Evolutionary conservation across 257 asterid genomes (phyloP).

Genomic region (Petunia axillaris): DNA sequence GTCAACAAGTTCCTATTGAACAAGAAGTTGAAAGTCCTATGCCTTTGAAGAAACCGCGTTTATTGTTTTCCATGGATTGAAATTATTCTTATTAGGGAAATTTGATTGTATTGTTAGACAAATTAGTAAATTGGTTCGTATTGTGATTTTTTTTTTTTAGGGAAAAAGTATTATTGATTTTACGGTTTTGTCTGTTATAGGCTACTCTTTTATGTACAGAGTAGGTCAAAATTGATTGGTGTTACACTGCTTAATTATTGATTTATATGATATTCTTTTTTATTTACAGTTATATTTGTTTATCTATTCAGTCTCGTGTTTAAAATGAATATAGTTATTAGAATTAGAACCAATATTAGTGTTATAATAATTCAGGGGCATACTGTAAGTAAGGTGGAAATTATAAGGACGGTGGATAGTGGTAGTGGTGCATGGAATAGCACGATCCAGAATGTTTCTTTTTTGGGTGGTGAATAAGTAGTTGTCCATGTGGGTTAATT

Average conservation of each 20-base stretch:
- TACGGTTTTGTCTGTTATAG: neutral
- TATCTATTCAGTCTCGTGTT: neutral
- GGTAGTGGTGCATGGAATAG: neutral
- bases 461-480: neutral
- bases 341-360: neutral
- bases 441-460: neutral
- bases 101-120: neutral
- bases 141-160: neutral
- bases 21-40: constrained; percentile 66
- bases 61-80: constrained; percentile 21
- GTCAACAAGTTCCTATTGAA: constrained; percentile 33
- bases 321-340: neutral
- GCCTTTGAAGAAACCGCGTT: constrained; percentile 46
- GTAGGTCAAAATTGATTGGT: constrained; percentile 18
- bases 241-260: neutral
- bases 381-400: constrained; percentile 13
- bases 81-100: neutral
- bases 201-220: neutral
- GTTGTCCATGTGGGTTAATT: neutral
- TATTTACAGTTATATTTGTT: neutral
- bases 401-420: constrained; percentile 1
- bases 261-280: neutral
- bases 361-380: neutral
- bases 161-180: neutral
- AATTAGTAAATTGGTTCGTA: constrained; percentile 12